Evolutionary conservation across 495 filamentous ascomycete genomes (phyloP).

Genomic region (Aspergillus taichungensis): DNA sequence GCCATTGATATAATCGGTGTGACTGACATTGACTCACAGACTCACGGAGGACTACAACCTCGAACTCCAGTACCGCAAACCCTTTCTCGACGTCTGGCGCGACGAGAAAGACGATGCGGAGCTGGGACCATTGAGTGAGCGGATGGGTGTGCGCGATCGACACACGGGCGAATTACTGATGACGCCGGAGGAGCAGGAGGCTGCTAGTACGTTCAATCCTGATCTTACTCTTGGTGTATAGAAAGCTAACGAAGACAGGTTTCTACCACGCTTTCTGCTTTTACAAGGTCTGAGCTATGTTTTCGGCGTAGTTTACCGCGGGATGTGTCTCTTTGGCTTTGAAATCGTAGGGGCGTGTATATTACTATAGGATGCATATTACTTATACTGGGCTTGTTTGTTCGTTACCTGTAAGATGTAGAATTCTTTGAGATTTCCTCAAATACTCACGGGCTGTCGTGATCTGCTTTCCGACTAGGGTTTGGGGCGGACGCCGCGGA

Average conservation of each 20-base stretch:
- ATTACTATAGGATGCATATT: too few relatives aligned
- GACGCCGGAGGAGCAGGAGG: conserved; percentile 77
- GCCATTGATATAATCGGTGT: background rate
- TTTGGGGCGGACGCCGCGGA: too few relatives aligned
- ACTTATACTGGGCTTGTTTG: too few relatives aligned
- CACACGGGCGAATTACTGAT: conserved; percentile 58
- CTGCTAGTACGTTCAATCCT: conserved; percentile 48
- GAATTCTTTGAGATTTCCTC: too few relatives aligned
- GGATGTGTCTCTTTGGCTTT: background rate
- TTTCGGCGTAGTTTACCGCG: background rate
- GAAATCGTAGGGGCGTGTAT: too few relatives aligned
- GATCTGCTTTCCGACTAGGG: too few relatives aligned
- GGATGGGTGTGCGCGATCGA: conserved; percentile 82
- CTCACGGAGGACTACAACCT: conserved; percentile 94
- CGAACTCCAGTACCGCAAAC: conserved; percentile 83
- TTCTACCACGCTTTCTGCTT: conserved; percentile 94
- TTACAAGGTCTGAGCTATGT: conserved; percentile 62
- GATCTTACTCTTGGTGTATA: background rate
- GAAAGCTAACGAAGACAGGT: conserved; percentile 22
- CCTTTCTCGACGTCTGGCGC: conserved; percentile 83
- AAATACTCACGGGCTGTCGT: too few relatives aligned
- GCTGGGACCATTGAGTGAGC: conserved; percentile 74
- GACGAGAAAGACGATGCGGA: conserved; percentile 75
- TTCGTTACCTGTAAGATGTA: too few relatives aligned
- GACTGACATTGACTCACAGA: conserved; percentile 10